These are phyloP conservation scores for Colletotrichum phormii DNA, from an alignment of 2,329 filamentous ascomycete genomes.

Conservation along the genomic window DNA sequence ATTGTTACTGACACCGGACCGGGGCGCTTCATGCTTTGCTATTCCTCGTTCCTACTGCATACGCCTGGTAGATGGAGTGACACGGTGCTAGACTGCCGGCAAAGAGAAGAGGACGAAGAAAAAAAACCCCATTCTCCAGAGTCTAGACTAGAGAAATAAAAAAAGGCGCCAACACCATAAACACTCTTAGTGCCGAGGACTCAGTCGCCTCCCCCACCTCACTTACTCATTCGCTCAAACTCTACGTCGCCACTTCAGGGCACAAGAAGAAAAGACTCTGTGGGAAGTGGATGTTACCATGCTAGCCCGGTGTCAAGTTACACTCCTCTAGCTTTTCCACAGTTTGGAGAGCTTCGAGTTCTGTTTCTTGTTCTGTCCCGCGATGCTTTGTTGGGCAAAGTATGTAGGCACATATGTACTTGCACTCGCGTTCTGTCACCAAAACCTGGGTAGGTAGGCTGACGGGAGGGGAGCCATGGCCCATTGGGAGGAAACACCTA, in stretches of 20 bases:
- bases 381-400: constrained; percentile 26
- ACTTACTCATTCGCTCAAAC: constrained; percentile 26
- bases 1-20: not conserved
- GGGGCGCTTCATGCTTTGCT: not conserved
- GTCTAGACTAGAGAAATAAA: not conserved
- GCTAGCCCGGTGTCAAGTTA: not conserved
- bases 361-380: constrained; percentile 28
- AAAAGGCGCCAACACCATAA: constrained; percentile 10
- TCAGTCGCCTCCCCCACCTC: constrained; percentile 16
- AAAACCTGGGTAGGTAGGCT: not conserved
- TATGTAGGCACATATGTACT: constrained; percentile 1
- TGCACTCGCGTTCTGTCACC: not conserved
- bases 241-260: constrained; percentile 8
- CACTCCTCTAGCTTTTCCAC: constrained; percentile 17
- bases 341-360: constrained; percentile 8
- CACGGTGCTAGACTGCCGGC: not conserved
- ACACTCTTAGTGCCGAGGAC: not conserved
- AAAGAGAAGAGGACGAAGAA: not conserved
- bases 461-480: constrained; percentile 1
- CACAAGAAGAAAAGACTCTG: not conserved
- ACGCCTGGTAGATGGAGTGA: not conserved
- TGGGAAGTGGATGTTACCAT: not conserved
- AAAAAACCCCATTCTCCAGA: not conserved
- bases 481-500: not conserved
- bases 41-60: not conserved